Conservation (phyloP, 805 yeast species). For the Saccharomycopsis sp. region DNA sequence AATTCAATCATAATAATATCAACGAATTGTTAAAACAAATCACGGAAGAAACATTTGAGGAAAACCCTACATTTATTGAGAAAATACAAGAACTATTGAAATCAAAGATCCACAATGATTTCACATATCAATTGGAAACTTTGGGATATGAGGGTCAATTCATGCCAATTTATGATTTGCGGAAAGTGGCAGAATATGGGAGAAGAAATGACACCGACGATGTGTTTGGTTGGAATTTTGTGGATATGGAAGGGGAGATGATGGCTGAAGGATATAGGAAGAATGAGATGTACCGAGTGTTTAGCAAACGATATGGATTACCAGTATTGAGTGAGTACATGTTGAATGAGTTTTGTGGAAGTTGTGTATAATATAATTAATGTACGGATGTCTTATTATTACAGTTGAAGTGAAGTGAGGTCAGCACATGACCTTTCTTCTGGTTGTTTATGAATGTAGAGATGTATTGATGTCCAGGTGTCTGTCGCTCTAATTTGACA, state of each 20-base stretch:
- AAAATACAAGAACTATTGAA: conserved; percentile 21
- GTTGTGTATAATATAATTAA: too few relatives aligned
- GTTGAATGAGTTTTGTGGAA: too few relatives aligned
- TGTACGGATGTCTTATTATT: too few relatives aligned
- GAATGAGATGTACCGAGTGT: conserved; percentile 48
- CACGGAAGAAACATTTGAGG: conserved; percentile 19
- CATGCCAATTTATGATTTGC: conserved; percentile 65
- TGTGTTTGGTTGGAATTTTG: conserved; percentile 58
- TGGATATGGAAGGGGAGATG: conserved; percentile 44
- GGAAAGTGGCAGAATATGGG: conserved; percentile 53
- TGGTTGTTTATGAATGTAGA: too few relatives aligned
- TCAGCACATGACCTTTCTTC: too few relatives aligned
- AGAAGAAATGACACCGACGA: conserved; percentile 65
- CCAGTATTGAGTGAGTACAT: conserved; percentile 42
- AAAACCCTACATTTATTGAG: conserved; percentile 21
- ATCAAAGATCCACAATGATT: conserved; percentile 31
- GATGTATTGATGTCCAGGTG: too few relatives aligned
- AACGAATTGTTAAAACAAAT: not conserved
- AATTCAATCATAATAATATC: not conserved
- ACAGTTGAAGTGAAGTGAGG: too few relatives aligned
- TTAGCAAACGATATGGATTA: conserved; percentile 36
- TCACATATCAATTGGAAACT: conserved; percentile 46
- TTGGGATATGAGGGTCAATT: conserved; percentile 38
- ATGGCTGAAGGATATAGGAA: conserved; percentile 43
- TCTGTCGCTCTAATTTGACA: too few relatives aligned